Base-by-base conservation (phyloP, 169 alveolate species). In the Eimeria mitis region DNA sequence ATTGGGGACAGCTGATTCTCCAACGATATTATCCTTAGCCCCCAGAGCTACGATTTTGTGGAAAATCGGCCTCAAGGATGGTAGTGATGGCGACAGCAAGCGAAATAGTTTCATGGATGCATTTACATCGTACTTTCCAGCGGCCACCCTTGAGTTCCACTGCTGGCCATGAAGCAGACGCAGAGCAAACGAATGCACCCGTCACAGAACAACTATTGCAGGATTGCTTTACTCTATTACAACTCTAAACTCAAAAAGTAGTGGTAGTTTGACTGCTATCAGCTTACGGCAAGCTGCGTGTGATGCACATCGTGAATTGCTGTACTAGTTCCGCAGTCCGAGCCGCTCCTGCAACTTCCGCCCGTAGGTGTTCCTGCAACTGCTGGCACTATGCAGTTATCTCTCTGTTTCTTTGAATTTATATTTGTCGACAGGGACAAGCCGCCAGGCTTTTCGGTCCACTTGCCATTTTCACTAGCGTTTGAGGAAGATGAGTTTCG, bases 31-130 rank as follows among this genome's bases (percentile, higher is more conserved):
- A 47, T 44, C 52, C 47, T 23, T 87, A 37, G 52, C 70, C 31
- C 65, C 68, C 28, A 28, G 31, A 63, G 94, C 65, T 44, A 87
- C 94, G 54, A 87, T 83, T 56, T 65, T 87, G 13, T 87, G 94
- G 14, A 87, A n/a, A 65, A 87, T 16, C 21, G 83, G 94, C 49
- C 81, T 61, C 83, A 87, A 54, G 34, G 84, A 42, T 37, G 94
- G 94, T 44, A 87, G 34, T 21, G 94, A 31, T 21, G 94, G 68
- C 54, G 61, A 4, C 94, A 87, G 42, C 6, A 65, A 63, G 94
- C 94, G 94, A 37, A 87, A 87, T 61, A 61, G 40, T 61, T 42
- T 87, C 16, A 42, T 16, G 23, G 83, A 87, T n/a, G 78, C 63
- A 65, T 14, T 40, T 40, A 31, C 59, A 61, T 61, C 94, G 47